A percentile compares a stretch with the other conserved stretches of the same genome.
phyloP scores from a whole-genome alignment of 208 protist genomes.

The Novymonas esmeraldas region DNA sequence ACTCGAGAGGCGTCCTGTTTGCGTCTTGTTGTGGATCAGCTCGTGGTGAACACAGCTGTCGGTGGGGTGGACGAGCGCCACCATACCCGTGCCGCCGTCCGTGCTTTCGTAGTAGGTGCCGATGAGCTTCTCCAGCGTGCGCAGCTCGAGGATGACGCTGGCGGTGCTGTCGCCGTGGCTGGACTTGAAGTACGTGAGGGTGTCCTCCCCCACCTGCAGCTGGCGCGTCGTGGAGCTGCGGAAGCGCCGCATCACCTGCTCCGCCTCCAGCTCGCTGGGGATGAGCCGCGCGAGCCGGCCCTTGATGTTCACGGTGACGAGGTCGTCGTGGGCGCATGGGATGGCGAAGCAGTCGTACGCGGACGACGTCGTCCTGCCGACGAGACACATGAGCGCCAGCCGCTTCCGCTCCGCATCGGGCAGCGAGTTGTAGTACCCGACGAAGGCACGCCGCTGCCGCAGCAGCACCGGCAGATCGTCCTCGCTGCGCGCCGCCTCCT shows the following conservation, averaged over 20 bases:
- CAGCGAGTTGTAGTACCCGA: conserved; percentile 86
- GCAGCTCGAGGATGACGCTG: conserved; percentile 81
- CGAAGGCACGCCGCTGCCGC: conserved; percentile 79
- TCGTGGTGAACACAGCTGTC: conserved; percentile 94
- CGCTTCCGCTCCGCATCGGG: conserved; percentile 66
- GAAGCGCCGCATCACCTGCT: conserved; percentile 86
- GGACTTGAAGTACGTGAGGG: conserved; percentile 87
- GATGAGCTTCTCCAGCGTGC: conserved; percentile 90
- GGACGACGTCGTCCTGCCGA: conserved; percentile 69
- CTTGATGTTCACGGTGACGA: conserved; percentile 76
- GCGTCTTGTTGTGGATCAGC: conserved; percentile 94
- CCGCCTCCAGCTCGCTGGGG: conserved; percentile 78
- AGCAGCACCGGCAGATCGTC: conserved; percentile 82
- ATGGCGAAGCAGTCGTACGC: conserved; percentile 84
- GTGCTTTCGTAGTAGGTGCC: conserved; percentile 93
- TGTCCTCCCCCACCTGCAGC: conserved; percentile 89
- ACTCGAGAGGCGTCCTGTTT: conserved; percentile 85
- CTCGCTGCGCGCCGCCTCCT: conserved; percentile 31
- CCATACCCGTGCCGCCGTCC: conserved; percentile 90
- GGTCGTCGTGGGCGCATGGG: conserved; percentile 79
- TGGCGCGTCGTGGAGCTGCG: conserved; percentile 78
- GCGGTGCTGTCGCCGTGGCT: conserved; percentile 80
- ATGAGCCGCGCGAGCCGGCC: conserved; percentile 75
- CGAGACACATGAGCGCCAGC: conserved; percentile 79
- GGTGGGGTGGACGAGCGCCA: conserved; percentile 85